Evolutionary conservation across 208 protist genomes (phyloP).

Genomic region (Eutreptiella sp.): DNA sequence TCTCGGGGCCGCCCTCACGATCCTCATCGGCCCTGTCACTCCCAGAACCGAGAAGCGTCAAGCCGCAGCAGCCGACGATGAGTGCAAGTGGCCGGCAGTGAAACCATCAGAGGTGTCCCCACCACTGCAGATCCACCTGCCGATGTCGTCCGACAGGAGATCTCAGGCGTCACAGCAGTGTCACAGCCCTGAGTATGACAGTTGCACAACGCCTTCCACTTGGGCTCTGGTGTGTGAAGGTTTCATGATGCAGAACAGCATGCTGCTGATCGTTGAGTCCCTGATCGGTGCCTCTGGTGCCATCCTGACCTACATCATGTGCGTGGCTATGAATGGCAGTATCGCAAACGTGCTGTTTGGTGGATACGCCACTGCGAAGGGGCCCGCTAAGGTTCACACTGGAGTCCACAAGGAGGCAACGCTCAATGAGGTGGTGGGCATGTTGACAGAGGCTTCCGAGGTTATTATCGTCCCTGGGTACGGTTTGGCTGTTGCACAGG

Average conservation of each 20-base stretch:
- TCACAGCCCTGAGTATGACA: conserved; percentile 83
- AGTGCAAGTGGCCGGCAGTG: no score
- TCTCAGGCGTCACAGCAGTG: conserved; percentile 86
- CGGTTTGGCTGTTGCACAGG: conserved; percentile 76
- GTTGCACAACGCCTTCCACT: no score
- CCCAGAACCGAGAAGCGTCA: no score
- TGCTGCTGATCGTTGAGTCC: conserved; percentile 72
- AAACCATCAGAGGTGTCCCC: no score
- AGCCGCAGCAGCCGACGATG: no score
- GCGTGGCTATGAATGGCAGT: conserved; percentile 78
- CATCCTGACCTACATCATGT: conserved; percentile 87
- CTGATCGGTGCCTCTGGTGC: conserved; percentile 78
- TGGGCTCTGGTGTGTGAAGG: conserved; percentile 69
- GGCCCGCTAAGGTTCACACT: background rate
- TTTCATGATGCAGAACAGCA: conserved; percentile 56
- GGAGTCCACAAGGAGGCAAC: conserved; percentile 15
- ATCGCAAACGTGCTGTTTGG: conserved; percentile 65
- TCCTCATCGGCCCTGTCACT: no score
- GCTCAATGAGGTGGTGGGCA: conserved; percentile 4
- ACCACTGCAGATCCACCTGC: no score
- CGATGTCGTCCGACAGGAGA: no score
- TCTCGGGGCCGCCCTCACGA: no score
- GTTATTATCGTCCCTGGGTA: conserved; percentile 85
- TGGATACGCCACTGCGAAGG: conserved; percentile 40
- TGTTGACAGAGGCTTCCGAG: conserved; percentile 43